Evolutionary conservation across 2,329 filamentous ascomycete genomes (phyloP).

Genomic region (Apiospora aurea): DNA sequence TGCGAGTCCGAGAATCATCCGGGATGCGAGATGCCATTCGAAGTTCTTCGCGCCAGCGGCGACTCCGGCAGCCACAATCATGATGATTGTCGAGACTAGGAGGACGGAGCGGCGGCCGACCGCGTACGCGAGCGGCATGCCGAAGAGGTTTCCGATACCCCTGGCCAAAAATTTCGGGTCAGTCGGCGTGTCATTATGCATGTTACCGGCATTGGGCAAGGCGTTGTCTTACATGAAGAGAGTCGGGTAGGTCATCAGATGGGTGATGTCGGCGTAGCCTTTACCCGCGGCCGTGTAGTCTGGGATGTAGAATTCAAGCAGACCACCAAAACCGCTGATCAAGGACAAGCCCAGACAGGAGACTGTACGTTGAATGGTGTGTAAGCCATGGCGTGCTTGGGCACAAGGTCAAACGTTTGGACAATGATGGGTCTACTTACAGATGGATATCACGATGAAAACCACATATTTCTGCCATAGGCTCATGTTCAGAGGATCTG

Average conservation of each 20-base stretch:
- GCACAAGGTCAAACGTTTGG: no score
- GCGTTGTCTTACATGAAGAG: constrained; percentile 32
- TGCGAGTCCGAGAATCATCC: constrained; percentile 47
- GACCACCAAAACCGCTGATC: constrained; percentile 50
- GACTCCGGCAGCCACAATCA: constrained; percentile 39
- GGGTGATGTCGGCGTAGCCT: constrained; percentile 47
- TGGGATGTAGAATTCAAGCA: constrained; percentile 50
- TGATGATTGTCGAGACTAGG: constrained; percentile 39
- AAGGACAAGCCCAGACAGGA: constrained; percentile 47
- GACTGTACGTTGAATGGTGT: constrained; percentile 39
- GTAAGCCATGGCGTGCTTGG: neutral
- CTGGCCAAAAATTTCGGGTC: constrained; percentile 27
- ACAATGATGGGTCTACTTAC: constrained; percentile 29
- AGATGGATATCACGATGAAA: constrained; percentile 35
- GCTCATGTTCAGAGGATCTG: constrained; percentile 41
- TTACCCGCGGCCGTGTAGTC: constrained; percentile 45
- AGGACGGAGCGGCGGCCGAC: constrained; percentile 45
- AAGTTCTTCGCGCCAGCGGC: constrained; percentile 40
- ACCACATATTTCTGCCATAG: constrained; percentile 39
- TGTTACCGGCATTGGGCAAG: rapidly evolving
- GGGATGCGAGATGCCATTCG: constrained; percentile 46
- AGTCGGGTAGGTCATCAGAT: constrained; percentile 44
- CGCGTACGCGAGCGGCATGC: constrained; percentile 45
- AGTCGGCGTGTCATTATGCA: neutral
- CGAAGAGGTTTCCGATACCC: constrained; percentile 42